phyloP scores from a whole-genome alignment of 1,284 basidiomycete genomes.

The Pyrrhoderma noxium region DNA sequence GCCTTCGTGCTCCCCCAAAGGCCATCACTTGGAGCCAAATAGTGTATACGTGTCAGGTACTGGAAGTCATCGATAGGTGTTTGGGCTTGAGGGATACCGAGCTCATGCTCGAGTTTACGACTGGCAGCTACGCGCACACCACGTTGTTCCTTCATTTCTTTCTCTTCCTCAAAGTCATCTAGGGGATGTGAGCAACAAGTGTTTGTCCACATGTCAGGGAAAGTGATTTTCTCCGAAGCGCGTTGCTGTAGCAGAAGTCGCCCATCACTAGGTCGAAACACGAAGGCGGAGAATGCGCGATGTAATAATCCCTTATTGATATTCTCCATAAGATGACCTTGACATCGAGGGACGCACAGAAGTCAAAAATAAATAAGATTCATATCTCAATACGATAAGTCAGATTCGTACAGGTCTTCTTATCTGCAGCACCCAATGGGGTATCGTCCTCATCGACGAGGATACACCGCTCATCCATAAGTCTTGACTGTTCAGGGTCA shows the following conservation, averaged over 20 bases:
- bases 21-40: constrained; percentile 89
- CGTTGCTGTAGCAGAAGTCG: constrained; percentile 94
- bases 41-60: constrained; percentile 95
- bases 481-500: constrained; percentile 73
- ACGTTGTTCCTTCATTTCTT: constrained; percentile 71
- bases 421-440: constrained; percentile 86
- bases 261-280: constrained; percentile 92
- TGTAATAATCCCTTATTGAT: constrained; percentile 94
- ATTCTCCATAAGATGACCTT: constrained; percentile 97
- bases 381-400: not conserved
- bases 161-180: constrained; percentile 81
- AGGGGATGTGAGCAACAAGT: constrained; percentile 98
- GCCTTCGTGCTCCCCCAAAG: constrained; percentile 99
- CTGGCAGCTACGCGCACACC: constrained; percentile 88
- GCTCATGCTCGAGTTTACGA: constrained; percentile 93
- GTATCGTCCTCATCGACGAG: constrained; percentile 87
- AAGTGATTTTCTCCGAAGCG: constrained; percentile 97
- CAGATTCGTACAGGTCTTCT: constrained; percentile 83
- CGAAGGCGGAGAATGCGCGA: constrained; percentile 96
- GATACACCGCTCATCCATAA: constrained; percentile 99
- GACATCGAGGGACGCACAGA: constrained; percentile 3
- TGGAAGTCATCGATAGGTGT: constrained; percentile 85
- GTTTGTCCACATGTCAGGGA: constrained; percentile 99
- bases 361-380: not conserved
- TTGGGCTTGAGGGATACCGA: constrained; percentile 81